A percentile compares a stretch with the other conserved stretches of the same genome.
These are phyloP conservation scores for Hortiboletus campestris DNA, from an alignment of 768 basidiomycete genomes.

Conservation along the genomic window DNA sequence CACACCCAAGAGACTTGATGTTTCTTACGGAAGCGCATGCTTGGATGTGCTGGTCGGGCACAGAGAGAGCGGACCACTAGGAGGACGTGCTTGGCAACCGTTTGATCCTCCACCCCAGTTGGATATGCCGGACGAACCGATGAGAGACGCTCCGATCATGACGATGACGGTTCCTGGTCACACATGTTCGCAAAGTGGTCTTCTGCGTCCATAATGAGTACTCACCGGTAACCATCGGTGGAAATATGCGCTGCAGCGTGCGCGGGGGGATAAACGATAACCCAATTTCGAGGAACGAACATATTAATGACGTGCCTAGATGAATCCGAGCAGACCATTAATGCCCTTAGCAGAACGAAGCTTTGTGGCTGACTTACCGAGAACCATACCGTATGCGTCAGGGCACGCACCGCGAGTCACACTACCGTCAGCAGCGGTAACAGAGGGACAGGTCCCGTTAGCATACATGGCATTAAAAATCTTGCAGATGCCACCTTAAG, in stretches of 20 bases:
- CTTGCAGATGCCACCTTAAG: conserved; percentile 31
- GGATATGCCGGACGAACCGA: conserved; percentile 69
- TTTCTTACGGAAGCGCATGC: conserved; percentile 58
- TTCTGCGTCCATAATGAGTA: neutral
- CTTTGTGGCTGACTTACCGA: conserved; percentile 43
- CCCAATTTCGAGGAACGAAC: conserved; percentile 77
- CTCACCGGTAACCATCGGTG: conserved; percentile 73
- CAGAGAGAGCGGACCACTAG: conserved; percentile 61
- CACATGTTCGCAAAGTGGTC: neutral
- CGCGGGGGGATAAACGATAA: conserved; percentile 72
- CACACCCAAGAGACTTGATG: neutral
- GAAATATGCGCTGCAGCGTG: conserved; percentile 65
- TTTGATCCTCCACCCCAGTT: conserved; percentile 88
- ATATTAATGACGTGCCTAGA: conserved; percentile 71
- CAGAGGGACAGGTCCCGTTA: conserved; percentile 73
- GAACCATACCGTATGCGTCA: conserved; percentile 75
- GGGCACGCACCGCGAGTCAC: conserved; percentile 63
- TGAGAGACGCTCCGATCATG: conserved; percentile 74
- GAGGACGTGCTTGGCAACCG: conserved; percentile 59
- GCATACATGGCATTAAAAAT: conserved; percentile 76
- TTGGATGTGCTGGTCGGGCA: conserved; percentile 75
- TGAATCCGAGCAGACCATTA: neutral
- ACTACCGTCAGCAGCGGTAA: conserved; percentile 55
- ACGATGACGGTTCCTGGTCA: conserved; percentile 68
- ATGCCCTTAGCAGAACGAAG: neutral